Evolutionary conservation across 331 rosid species (phyloP), one percentile per base, ranked within the genome.

Genomic region (Spiraea crenata): DNA sequence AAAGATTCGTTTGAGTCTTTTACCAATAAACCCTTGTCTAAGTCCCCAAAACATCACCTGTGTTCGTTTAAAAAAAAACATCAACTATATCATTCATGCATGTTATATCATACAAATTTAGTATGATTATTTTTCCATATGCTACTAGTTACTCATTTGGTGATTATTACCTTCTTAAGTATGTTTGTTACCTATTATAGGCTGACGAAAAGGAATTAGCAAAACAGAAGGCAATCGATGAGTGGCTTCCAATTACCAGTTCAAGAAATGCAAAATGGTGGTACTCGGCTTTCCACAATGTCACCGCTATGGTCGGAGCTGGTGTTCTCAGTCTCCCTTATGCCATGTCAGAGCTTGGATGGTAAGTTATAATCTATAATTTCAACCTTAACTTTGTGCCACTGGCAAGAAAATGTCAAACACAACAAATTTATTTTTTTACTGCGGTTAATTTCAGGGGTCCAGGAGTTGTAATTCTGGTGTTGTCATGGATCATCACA

Each of bases 261-360:
- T 81, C 98, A 34, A 87, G 97, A 64, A 89, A 91, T 72, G 98
- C 90, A 82, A 93, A 90, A 78, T 93, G 98, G 97, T 93, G 93
- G 96, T 90, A 93, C 81, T 87, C 98, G 1, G 95, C 98, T 41
- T 88, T 93, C 66, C 98, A 93, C 93, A 93, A 93, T 78, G 97
- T 93, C 35, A 93, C 98, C 6, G 97, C 98, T 60, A 93, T 90
- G 97, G 98, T 93, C 34, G 98, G 98, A 4, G 98, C 98, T 34
- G 98, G 98, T 57, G 98, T 93, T 55, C 97, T 93, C 44, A 76
- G 97, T 83, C 98, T 93, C 52, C 98, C 97, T 48, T 87, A 80
- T n/a, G 98, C 98, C 81, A 87, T 90, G 96, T 31, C 98, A 9
- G 74, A 88, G 45, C 97, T 91, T 12, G 97, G 96, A 57, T 57